These are phyloP conservation scores for Phenoliferia sp. DNA, from an alignment of 1,284 basidiomycete genomes.

Conservation along the genomic window DNA sequence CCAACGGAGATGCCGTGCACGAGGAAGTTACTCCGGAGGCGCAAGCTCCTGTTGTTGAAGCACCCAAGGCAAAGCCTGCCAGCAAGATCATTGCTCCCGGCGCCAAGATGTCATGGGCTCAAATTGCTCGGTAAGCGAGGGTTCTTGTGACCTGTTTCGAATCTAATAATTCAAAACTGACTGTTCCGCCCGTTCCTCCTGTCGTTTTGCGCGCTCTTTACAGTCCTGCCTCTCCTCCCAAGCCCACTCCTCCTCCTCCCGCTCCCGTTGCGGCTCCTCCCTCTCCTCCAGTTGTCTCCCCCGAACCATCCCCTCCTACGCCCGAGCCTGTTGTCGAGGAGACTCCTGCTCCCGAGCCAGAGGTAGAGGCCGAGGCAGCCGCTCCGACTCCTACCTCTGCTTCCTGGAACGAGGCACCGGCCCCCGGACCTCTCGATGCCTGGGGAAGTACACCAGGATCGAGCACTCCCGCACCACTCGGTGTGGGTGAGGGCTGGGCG, in stretches of 20 bases:
- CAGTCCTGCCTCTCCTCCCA: constrained; percentile 29
- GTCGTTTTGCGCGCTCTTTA: not conserved
- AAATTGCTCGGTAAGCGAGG: constrained; percentile 34
- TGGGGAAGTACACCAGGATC: constrained; percentile 41
- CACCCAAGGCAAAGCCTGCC: constrained; percentile 8
- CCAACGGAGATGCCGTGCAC: not conserved
- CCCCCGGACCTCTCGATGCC: constrained; percentile 34
- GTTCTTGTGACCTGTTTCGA: too few species aligned
- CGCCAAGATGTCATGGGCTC: constrained; percentile 35
- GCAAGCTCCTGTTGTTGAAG: not conserved
- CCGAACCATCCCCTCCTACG: constrained; percentile 6
- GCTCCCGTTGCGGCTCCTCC: constrained; percentile 6
- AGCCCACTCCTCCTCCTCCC: constrained; percentile 23
- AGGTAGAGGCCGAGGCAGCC: constrained; percentile 15
- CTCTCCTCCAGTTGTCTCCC: not conserved
- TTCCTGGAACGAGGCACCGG: constrained; percentile 35
- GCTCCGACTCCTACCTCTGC: constrained; percentile 35
- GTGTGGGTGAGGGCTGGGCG: constrained; percentile 37
- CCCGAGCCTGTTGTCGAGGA: constrained; percentile 9
- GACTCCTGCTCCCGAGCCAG: constrained; percentile 1
- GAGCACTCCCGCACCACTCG: constrained; percentile 27
- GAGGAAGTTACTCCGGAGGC: not conserved
- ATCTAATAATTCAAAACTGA: too few species aligned
- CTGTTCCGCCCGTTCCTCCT: too few species aligned
- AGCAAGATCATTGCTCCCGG: constrained; percentile 27